A percentile compares a stretch with the other conserved stretches of the same genome.
Conservation (phyloP, 192 early-diverging fungal species). For the Pilaira anomala region DNA sequence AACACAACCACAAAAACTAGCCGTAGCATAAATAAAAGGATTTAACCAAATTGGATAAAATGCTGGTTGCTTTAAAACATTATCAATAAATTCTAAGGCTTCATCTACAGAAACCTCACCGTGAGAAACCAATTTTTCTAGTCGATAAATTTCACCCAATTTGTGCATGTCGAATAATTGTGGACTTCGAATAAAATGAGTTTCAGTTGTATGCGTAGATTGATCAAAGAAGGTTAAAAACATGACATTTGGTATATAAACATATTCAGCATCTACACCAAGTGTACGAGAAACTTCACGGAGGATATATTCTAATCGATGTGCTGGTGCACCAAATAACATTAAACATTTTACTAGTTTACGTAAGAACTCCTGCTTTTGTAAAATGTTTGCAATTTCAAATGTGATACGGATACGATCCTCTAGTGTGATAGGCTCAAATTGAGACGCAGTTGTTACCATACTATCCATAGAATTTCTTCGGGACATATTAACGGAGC, state of each 20-base stretch:
- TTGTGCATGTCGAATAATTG: conserved; percentile 69
- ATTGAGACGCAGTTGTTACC: conserved; percentile 33
- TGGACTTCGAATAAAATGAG: conserved; percentile 60
- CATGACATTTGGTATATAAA: conserved; percentile 70
- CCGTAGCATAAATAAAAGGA: conserved; percentile 50
- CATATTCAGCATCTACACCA: conserved; percentile 61
- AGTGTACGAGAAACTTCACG: conserved; percentile 58
- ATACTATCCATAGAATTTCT: conserved; percentile 29
- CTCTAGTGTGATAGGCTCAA: conserved; percentile 40
- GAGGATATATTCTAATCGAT: conserved; percentile 64
- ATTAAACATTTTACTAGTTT: conserved; percentile 63
- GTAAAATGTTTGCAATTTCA: conserved; percentile 65
- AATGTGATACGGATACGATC: conserved; percentile 50
- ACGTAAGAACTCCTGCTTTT: conserved; percentile 64
- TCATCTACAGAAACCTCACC: conserved; percentile 59
- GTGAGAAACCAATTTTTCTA: conserved; percentile 63
- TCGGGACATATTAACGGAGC: conserved; percentile 20
- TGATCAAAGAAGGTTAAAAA: conserved; percentile 69
- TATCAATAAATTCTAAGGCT: conserved; percentile 59
- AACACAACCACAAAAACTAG: conserved; percentile 57
- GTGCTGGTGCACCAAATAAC: conserved; percentile 65
- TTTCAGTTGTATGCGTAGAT: conserved; percentile 71
- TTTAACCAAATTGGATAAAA: conserved; percentile 60
- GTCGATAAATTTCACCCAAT: conserved; percentile 58
- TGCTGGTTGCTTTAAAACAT: conserved; percentile 51